Conservation (phyloP, 495 filamentous ascomycete species). For the Peziza echinospora region DNA sequence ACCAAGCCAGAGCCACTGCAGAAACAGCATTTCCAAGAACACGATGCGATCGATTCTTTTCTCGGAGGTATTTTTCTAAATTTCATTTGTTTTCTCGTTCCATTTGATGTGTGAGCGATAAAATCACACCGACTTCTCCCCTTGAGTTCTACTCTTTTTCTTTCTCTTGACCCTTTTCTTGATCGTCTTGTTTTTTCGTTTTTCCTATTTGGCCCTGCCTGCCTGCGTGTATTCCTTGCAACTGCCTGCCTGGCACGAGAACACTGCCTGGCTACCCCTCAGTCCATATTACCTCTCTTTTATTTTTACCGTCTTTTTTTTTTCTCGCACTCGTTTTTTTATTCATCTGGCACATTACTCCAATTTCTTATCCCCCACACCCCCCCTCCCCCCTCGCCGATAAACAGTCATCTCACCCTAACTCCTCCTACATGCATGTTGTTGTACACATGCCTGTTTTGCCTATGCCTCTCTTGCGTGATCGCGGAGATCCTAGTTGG, state of each 20-base stretch:
- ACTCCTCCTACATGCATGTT: background rate
- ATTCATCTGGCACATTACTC: no score
- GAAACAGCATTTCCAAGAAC: background rate
- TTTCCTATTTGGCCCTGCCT: no score
- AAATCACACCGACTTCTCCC: no score
- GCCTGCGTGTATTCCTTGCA: no score
- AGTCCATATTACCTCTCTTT: no score
- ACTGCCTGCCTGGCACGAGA: no score
- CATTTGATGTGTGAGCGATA: background rate
- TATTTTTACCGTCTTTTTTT: no score
- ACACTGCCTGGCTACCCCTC: no score
- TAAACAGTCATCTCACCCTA: background rate
- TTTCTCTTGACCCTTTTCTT: background rate
- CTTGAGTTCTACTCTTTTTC: background rate
- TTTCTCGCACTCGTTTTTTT: no score
- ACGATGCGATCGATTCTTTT: background rate
- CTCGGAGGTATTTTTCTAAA: background rate
- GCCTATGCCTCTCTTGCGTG: background rate
- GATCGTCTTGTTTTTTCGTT: no score
- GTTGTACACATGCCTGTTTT: background rate
- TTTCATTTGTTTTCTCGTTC: background rate
- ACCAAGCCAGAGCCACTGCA: background rate
- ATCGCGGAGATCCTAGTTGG: background rate
- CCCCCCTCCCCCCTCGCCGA: no score
- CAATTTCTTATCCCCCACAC: no score